Evolutionary conservation across 768 basidiomycete species (phyloP), one percentile per base, ranked within the genome.

Genomic region (Tricholoma terreum): DNA sequence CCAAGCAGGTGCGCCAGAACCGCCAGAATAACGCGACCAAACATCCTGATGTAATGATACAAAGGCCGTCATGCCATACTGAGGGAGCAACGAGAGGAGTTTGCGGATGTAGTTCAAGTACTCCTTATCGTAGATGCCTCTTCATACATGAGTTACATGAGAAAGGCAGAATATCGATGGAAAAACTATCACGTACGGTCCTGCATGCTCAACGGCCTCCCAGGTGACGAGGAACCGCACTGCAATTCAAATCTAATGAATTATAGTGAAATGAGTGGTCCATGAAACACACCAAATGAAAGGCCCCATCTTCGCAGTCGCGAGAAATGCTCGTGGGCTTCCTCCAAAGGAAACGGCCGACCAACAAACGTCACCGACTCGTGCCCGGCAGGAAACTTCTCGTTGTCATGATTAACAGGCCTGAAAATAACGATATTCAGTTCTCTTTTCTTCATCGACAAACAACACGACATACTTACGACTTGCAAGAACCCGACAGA

Each of bases 1-100:
- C 96, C 97, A 99, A 3, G 91, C 93, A 1, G 97, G 97, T 0
- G 96, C 95, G 1, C 97, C 96, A 1, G 93, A 96, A 43, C 96
- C 96, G 7, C 96, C 96, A 2, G 86, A 85, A 64, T 94, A 95
- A 4, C 96, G 85, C 0, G 94, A 96, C 91, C 93, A 98, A 31
- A 98, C 93, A 68, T 98, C 94, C 70, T 96, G 96, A 68, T 98
- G 96, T 55, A 96, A 68, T 9, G 85, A 85, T 15, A 95, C 80
- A 63, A 91, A 92, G 2, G 88, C 87, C 3, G 78, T 75, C 31
- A 94, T 69, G 12, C 89, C 87, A 58, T 88, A 93, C 58, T 84
- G 68, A 0, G 92, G 88, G 22, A 93, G 75, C 22, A 90, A 66
- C 0, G 83, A 81, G 8, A 93, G 74, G 2, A 99, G 72, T 1